A percentile compares a stretch with the other conserved stretches of the same genome.
Conservation (phyloP, 1,284 basidiomycete genomes). For the Ustilago bromivora region DNA sequence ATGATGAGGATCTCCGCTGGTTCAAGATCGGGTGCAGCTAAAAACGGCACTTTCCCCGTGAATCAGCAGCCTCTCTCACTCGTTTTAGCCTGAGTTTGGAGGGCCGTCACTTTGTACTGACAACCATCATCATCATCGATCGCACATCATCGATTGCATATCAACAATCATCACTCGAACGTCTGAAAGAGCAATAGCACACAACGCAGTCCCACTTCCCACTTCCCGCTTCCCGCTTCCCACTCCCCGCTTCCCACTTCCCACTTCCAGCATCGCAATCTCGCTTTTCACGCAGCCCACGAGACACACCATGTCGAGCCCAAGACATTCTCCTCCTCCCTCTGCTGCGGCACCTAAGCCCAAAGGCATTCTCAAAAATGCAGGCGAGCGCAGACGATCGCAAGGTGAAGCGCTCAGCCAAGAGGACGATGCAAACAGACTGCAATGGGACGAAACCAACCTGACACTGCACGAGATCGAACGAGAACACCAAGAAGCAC, state of each 20-base stretch:
- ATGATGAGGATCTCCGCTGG: background rate
- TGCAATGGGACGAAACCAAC: conserved; percentile 69
- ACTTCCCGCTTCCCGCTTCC: background rate
- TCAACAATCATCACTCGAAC: too few relatives aligned
- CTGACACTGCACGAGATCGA: conserved; percentile 66
- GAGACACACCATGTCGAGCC: conserved; percentile 34
- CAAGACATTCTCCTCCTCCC: conserved; percentile 63
- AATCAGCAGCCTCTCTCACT: background rate
- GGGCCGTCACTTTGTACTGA: too few relatives aligned
- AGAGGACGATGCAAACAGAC: conserved; percentile 42
- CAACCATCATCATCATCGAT: too few relatives aligned
- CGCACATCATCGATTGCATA: too few relatives aligned
- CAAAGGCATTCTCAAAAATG: conserved; percentile 67
- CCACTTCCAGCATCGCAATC: background rate
- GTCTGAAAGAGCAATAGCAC: background rate
- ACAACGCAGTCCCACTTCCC: background rate
- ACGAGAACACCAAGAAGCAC: conserved; percentile 59
- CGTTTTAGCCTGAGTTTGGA: too few relatives aligned
- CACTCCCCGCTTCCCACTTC: background rate
- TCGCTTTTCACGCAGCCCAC: background rate
- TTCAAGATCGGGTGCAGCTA: too few relatives aligned
- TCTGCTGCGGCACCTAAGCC: conserved; percentile 64
- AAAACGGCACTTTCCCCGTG: background rate
- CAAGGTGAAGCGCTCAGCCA: conserved; percentile 20
- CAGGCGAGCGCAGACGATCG: conserved; percentile 46